Conservation (phyloP, 2,329 filamentous ascomycete species). For the Penicillium sp. region DNA sequence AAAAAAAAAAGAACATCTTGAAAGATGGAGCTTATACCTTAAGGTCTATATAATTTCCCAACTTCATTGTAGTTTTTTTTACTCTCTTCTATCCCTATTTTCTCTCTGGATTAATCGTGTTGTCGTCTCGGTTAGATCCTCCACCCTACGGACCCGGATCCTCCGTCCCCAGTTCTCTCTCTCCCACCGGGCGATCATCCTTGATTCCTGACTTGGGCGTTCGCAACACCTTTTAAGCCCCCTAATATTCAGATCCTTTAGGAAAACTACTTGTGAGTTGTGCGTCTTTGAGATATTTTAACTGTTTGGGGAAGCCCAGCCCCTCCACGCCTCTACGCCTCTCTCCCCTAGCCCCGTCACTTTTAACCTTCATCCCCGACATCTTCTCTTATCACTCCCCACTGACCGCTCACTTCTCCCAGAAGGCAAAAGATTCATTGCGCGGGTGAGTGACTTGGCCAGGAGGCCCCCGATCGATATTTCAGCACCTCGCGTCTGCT, state of each 20-base stretch:
- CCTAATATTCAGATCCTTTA: neutral
- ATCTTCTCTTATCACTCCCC: constrained; percentile 15
- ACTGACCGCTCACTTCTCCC: constrained; percentile 10
- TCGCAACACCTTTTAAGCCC: constrained; percentile 14
- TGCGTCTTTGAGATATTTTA: neutral
- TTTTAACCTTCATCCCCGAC: constrained; percentile 11
- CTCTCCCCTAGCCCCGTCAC: constrained; percentile 22
- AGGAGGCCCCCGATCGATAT: constrained; percentile 33
- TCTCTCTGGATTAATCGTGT: constrained; percentile 4
- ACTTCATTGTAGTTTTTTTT: neutral
- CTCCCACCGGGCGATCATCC: constrained; percentile 24
- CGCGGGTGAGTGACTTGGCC: constrained; percentile 25
- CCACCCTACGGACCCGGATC: constrained; percentile 26
- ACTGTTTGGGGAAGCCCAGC: constrained; percentile 23
- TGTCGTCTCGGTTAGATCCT: constrained; percentile 23
- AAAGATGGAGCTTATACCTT: constrained; percentile 2
- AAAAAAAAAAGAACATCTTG: neutral
- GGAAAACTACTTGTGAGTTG: neutral
- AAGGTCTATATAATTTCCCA: constrained; percentile 2
- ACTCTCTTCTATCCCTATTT: neutral
- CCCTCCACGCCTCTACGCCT: constrained; percentile 26
- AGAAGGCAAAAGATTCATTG: constrained; percentile 19
- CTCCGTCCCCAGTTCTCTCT: constrained; percentile 27
- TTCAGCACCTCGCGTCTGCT: constrained; percentile 29
- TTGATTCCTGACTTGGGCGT: constrained; percentile 22